These are phyloP conservation scores for Lactifluus volemus DNA, from an alignment of 768 basidiomycete species.

Conservation along the genomic window DNA sequence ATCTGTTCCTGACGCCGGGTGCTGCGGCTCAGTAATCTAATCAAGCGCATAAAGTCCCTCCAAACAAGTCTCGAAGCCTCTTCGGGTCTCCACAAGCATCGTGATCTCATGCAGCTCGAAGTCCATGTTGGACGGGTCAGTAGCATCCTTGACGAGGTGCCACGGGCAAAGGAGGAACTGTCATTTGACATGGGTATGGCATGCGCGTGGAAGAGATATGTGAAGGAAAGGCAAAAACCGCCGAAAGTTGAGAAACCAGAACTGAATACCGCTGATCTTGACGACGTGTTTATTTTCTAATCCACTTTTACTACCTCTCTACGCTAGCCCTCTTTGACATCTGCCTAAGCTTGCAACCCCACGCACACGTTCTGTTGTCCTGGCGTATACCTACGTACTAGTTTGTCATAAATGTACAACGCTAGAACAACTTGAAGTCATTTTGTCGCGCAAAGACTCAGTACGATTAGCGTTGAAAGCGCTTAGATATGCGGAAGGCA, in stretches of 20 bases:
- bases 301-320: not conserved
- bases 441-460: not conserved
- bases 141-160: not conserved
- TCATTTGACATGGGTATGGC: constrained; percentile 1
- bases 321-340: too few relatives aligned
- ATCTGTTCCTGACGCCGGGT: not conserved
- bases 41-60: not conserved
- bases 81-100: not conserved
- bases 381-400: not conserved
- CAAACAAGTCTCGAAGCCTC: not conserved
- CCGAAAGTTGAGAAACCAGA: constrained; percentile 7
- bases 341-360: too few relatives aligned
- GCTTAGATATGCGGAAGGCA: too few relatives aligned
- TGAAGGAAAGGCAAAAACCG: not conserved
- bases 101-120: not conserved
- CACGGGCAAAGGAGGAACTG: constrained; percentile 4
- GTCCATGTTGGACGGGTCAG: not conserved
- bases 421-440: not conserved
- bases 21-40: not conserved
- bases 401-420: not conserved
- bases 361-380: not conserved
- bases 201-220: constrained; percentile 1
- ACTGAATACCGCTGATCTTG: constrained; percentile 8
- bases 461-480: not conserved
- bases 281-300: not conserved